Evolutionary conservation across 306 rosid genomes (phyloP), one percentile per base, ranked within the genome.

Genomic region (Cicer judaicum): DNA sequence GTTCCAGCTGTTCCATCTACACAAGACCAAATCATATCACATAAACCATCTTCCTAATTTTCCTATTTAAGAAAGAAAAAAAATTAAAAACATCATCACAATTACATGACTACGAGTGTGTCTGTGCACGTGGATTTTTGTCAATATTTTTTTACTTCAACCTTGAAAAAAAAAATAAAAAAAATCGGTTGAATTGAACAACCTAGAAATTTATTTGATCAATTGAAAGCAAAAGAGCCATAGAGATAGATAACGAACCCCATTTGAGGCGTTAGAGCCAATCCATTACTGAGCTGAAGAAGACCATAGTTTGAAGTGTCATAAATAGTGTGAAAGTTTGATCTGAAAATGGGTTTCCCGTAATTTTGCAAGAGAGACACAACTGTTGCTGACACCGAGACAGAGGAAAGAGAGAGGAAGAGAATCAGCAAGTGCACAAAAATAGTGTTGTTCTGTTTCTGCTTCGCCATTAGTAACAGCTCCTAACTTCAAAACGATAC

Each of bases 1-100:
- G 83, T 94, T 94, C 99, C 99, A 94, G 88, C 99, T 94, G 83
- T 92, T 94, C 99, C 99, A 94, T 76, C 99, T 94, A 81, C 82
- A 71, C 10, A 48, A 53, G 10, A 68, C 46, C 41, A 79, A 70
- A 78, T 16, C 34, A 18, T 75, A 24, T 7, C 66, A 62, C 67
- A 67, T 2, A 18, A 52, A 75, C 15, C 6, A 49, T 16, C 53
- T 39, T 18, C 7, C 60, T 68, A 47, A 13, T 6, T 34, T 50
- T 8, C 40, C 29, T 29, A 49, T 50, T n/a, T 19, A 36, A 16
- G 6, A 36, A n/a, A 64, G 61, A 29, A 70, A 69, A 4, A 49
- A 53, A 34, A 64, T 63, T 4, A 49, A 53, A 44, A 42, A 59
- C 7, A 13, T 64, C 41, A n/a, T 68, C 10, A 7, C 43, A 49